These are phyloP conservation scores for Gastrolobium villosum DNA, from an alignment of 306 rosid species.

Conservation along the genomic window DNA sequence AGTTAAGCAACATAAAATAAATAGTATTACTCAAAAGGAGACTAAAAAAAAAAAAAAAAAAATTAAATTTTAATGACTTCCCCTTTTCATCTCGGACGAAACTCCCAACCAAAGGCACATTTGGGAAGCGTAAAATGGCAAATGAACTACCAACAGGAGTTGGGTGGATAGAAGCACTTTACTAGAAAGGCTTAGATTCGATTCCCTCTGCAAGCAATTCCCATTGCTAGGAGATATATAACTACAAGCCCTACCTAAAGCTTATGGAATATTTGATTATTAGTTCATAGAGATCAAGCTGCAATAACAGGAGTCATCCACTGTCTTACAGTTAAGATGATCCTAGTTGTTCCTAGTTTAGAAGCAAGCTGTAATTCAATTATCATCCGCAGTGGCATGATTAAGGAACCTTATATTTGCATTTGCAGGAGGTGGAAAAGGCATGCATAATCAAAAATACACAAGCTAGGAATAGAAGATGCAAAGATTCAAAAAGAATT, in stretches of 20 bases:
- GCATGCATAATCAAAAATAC: background rate
- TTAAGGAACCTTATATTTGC: background rate
- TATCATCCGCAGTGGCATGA: background rate
- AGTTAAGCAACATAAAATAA: background rate
- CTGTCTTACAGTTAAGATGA: background rate
- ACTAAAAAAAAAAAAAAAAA: background rate
- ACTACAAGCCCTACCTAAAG: background rate
- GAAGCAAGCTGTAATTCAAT: background rate
- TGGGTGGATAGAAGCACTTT: background rate
- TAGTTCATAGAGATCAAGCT: too few species aligned
- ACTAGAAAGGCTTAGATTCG: background rate
- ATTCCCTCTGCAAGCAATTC: background rate
- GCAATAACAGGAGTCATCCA: background rate
- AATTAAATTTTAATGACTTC: background rate
- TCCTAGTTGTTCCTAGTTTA: background rate
- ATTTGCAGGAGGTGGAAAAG: slow-evolving; percentile 21
- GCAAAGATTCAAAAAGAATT: background rate
- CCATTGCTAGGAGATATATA: background rate
- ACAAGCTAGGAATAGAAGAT: background rate
- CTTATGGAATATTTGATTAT: background rate
- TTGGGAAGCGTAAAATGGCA: background rate
- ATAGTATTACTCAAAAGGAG: background rate
- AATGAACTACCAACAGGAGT: background rate
- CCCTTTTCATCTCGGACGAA: background rate
- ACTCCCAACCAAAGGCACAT: background rate